These are phyloP conservation scores for Beauveria sp. DNA, from an alignment of 2,329 filamentous ascomycete genomes.

Conservation along the genomic window DNA sequence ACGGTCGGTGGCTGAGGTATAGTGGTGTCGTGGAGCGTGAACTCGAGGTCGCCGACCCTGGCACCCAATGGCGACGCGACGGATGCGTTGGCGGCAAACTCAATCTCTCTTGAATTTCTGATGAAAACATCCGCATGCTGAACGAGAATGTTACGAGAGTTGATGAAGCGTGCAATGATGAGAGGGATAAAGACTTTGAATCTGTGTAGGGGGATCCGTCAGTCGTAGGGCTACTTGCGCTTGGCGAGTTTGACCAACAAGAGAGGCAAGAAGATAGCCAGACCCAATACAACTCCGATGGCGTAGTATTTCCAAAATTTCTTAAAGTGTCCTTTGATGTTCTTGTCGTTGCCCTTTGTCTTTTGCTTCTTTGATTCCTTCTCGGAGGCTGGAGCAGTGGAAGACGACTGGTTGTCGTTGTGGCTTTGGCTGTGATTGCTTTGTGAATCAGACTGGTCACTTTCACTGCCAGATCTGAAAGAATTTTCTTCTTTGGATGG, in stretches of 20 bases:
- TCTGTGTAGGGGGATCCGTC: neutral
- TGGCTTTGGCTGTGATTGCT: neutral
- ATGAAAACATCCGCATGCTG: neutral
- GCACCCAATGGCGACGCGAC: neutral
- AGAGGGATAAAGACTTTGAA: conserved; percentile 5
- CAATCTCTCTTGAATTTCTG: neutral
- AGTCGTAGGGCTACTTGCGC: neutral
- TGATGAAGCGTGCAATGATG: conserved; percentile 3
- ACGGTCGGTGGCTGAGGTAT: neutral
- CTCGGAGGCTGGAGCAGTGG: neutral
- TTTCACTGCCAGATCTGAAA: neutral
- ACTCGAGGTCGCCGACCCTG: neutral
- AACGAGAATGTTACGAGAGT: neutral
- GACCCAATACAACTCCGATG: neutral
- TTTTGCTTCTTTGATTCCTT: neutral
- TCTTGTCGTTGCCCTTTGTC: neutral
- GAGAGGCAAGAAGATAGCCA: neutral
- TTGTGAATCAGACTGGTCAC: neutral
- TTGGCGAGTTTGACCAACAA: conserved; percentile 7
- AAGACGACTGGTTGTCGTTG: neutral
- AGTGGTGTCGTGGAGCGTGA: conserved; percentile 2
- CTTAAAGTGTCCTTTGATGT: neutral
- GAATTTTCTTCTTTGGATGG: neutral
- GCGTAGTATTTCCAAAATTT: neutral
- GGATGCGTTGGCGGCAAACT: neutral